These are phyloP conservation scores for Hanseniaspora thailandica DNA, from an alignment of 805 yeast genomes.

Conservation along the genomic window DNA sequence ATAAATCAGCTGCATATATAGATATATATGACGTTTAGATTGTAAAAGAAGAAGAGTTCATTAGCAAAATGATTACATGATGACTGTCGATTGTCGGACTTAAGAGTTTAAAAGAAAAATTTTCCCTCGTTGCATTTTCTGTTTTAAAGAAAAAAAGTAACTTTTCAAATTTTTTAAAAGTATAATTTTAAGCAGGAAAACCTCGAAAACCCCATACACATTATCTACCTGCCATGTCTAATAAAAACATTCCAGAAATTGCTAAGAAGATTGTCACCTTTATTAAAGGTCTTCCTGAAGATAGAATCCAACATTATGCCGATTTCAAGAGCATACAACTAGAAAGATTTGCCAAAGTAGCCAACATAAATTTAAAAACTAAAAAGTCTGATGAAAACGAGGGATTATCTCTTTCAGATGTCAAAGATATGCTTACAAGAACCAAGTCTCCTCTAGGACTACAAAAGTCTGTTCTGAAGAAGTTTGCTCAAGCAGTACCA, in stretches of 20 bases:
- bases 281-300: conserved; percentile 55
- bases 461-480: conserved; percentile 38
- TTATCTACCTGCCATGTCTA: neutral
- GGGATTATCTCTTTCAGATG: conserved; percentile 33
- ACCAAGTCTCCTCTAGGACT: conserved; percentile 33
- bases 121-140: too few relatives aligned
- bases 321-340: conserved; percentile 60
- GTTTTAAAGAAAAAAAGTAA: too few relatives aligned
- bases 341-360: conserved; percentile 41
- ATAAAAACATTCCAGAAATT: conserved; percentile 28
- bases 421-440: conserved; percentile 31
- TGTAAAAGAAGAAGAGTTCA: too few relatives aligned
- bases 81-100: too few relatives aligned
- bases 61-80: too few relatives aligned
- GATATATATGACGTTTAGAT: too few relatives aligned
- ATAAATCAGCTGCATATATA: neutral
- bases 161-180: too few relatives aligned
- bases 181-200: neutral
- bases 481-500: conserved; percentile 34
- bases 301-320: conserved; percentile 53
- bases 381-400: conserved; percentile 25
- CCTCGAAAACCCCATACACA: neutral
- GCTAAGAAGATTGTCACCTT: conserved; percentile 47
- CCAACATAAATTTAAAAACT: conserved; percentile 31
- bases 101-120: too few relatives aligned